A percentile compares a stretch with the other conserved stretches of the same genome.
These are phyloP conservation scores for Suillus spraguei DNA, from an alignment of 768 basidiomycete species.

Conservation along the genomic window DNA sequence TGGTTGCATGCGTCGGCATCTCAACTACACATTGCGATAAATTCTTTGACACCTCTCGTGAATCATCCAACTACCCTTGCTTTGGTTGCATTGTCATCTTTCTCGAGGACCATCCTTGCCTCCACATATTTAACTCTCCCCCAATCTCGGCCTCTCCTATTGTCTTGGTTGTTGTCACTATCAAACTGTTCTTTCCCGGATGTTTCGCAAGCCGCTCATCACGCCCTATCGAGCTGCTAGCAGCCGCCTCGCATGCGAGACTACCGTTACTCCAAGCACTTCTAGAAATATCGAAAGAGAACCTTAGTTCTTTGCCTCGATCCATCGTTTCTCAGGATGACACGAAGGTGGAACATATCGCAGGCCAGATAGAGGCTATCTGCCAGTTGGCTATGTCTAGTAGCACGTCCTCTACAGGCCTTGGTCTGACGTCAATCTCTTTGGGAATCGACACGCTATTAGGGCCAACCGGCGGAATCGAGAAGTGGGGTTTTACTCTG, in stretches of 20 bases:
- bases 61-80: slow-evolving; percentile 73
- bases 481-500: slow-evolving; percentile 91
- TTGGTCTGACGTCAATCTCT: slow-evolving; percentile 46
- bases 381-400: slow-evolving; percentile 47
- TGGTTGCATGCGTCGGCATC: slow-evolving; percentile 85
- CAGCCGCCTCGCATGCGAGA: slow-evolving; percentile 40
- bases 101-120: slow-evolving; percentile 57
- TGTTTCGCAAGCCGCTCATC: slow-evolving; percentile 52
- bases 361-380: slow-evolving; percentile 69
- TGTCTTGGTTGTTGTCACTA: slow-evolving; percentile 75
- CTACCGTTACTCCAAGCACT: slow-evolving; percentile 56
- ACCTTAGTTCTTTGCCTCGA: slow-evolving; percentile 71
- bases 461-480: slow-evolving; percentile 81
- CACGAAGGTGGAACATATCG: slow-evolving; percentile 68
- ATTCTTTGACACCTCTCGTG: slow-evolving; percentile 69
- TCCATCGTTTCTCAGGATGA: slow-evolving; percentile 73
- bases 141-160: slow-evolving; percentile 63
- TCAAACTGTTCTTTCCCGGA: slow-evolving; percentile 58
- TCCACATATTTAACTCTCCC: slow-evolving; percentile 65
- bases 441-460: slow-evolving; percentile 62
- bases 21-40: slow-evolving; percentile 83
- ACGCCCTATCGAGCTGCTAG: slow-evolving; percentile 51
- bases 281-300: slow-evolving; percentile 62
- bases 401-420: slow-evolving; percentile 15
- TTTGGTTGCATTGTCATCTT: slow-evolving; percentile 53